Conservation (phyloP, 2,329 filamentous ascomycete species). For the Nemania serpens region DNA sequence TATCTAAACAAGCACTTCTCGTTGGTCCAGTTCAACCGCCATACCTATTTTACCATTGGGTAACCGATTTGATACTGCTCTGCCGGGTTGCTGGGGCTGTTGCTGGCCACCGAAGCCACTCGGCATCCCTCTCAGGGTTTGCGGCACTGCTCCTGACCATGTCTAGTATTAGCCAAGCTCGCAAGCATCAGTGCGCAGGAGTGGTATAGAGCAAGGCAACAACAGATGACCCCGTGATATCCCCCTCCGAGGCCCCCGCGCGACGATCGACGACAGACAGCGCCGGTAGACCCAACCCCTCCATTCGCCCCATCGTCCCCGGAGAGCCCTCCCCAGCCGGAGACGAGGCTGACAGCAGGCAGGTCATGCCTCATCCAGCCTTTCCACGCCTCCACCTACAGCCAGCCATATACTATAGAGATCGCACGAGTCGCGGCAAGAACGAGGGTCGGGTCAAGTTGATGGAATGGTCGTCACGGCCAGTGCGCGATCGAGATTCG, state of each 20-base stretch:
- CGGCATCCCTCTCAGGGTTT: conserved; percentile 65
- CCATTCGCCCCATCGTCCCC: too few relatives aligned
- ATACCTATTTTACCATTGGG: conserved; percentile 70
- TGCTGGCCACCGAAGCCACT: conserved; percentile 62
- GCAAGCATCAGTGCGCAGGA: conserved; percentile 23
- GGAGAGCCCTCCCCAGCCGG: not conserved
- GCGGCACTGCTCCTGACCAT: conserved; percentile 60
- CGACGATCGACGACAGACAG: too few relatives aligned
- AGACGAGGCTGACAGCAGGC: conserved; percentile 22
- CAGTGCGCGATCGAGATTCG: conserved; percentile 33
- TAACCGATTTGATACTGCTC: conserved; percentile 62
- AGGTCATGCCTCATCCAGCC: not conserved
- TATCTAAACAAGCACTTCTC: conserved; percentile 20
- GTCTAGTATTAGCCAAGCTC: conserved; percentile 43
- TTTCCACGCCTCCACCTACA: conserved; percentile 10
- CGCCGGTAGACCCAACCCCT: too few relatives aligned
- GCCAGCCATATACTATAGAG: conserved; percentile 3
- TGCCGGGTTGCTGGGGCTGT: conserved; percentile 60
- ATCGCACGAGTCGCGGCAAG: conserved; percentile 23
- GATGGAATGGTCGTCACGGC: conserved; percentile 19
- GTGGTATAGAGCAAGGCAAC: conserved; percentile 8
- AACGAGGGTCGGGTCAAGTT: conserved; percentile 20
- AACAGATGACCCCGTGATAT: not conserved
- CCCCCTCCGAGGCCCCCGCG: too few relatives aligned
- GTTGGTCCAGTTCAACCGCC: conserved; percentile 30